Percentiles rank a stretch among this genome's conserved stretches.
These are phyloP conservation scores for Choiromyces venosus DNA, from an alignment of 495 filamentous ascomycete species.

Conservation along the genomic window DNA sequence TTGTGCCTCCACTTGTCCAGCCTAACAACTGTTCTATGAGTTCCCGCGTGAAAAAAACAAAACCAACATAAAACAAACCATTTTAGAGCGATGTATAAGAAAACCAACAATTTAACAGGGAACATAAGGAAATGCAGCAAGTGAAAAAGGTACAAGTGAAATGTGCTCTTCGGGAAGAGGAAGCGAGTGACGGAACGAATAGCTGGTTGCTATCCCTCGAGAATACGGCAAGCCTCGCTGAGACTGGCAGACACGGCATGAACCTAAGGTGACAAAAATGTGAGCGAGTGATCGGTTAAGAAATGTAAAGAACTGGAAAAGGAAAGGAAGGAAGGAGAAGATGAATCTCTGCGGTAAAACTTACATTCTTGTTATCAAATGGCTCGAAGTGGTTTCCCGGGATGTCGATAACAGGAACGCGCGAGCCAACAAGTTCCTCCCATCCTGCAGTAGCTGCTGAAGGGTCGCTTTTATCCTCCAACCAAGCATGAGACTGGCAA, in stretches of 20 bases:
- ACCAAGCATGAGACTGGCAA: conserved; percentile 26
- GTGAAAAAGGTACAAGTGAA: not conserved
- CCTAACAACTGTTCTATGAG: not conserved
- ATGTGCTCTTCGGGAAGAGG: not conserved
- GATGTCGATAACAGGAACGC: conserved; percentile 27
- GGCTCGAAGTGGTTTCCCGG: conserved; percentile 33
- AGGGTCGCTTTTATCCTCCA: conserved; percentile 28
- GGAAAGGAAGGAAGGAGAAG: not conserved
- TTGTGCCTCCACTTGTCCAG: not conserved
- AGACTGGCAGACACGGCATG: conserved; percentile 23
- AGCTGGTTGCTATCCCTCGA: conserved; percentile 18
- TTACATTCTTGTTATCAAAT: conserved; percentile 33
- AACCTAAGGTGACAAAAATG: conserved; percentile 12
- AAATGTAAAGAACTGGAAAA: too few relatives aligned
- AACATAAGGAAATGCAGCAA: not conserved
- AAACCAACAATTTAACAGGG: not conserved
- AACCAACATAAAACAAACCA: not conserved
- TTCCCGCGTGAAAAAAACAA: not conserved
- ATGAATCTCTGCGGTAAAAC: not conserved
- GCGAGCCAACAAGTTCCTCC: conserved; percentile 19
- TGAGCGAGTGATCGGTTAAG: not conserved
- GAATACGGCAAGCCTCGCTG: conserved; percentile 25
- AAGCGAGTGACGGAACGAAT: not conserved
- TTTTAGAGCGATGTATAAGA: not conserved
- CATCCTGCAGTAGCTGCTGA: conserved; percentile 23